Conservation (phyloP, 345 rosid genomes). For the Hevea brasiliensis region DNA sequence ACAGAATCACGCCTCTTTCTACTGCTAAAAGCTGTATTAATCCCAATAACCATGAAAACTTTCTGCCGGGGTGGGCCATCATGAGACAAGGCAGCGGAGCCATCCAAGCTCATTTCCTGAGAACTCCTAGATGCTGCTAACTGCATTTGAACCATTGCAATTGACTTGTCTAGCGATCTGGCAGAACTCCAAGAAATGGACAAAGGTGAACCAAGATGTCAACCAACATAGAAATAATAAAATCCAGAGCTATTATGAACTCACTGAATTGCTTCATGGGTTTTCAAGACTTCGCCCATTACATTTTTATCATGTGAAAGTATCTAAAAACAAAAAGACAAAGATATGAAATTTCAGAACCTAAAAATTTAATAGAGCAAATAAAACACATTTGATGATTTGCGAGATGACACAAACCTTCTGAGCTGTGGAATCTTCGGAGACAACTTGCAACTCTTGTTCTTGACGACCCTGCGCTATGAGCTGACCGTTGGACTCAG, state of each 20-base stretch:
- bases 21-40: slow-evolving; percentile 95
- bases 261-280: slow-evolving; percentile 84
- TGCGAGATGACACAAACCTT: slow-evolving; percentile 43
- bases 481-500: slow-evolving; percentile 53
- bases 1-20: slow-evolving; percentile 96
- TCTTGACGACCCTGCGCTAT: slow-evolving; percentile 52
- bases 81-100: slow-evolving; percentile 26
- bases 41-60: slow-evolving; percentile 86
- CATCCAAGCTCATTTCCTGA: slow-evolving; percentile 41
- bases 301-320: slow-evolving; percentile 47
- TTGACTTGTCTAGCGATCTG: slow-evolving; percentile 81
- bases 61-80: slow-evolving; percentile 49
- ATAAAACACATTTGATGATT: not conserved
- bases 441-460: slow-evolving; percentile 57
- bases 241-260: slow-evolving; percentile 24
- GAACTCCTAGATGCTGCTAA: slow-evolving; percentile 61
- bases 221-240: not conserved
- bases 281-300: slow-evolving; percentile 61
- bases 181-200: slow-evolving; percentile 30
- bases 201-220: slow-evolving; percentile 12
- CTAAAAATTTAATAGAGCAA: not conserved
- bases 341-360: not conserved
- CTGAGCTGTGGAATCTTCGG: slow-evolving; percentile 51
- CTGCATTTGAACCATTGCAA: slow-evolving; percentile 69
- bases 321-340: slow-evolving; percentile 24